Evolutionary conservation across 805 yeast species (phyloP).

Genomic region (Starmera amethionina): DNA sequence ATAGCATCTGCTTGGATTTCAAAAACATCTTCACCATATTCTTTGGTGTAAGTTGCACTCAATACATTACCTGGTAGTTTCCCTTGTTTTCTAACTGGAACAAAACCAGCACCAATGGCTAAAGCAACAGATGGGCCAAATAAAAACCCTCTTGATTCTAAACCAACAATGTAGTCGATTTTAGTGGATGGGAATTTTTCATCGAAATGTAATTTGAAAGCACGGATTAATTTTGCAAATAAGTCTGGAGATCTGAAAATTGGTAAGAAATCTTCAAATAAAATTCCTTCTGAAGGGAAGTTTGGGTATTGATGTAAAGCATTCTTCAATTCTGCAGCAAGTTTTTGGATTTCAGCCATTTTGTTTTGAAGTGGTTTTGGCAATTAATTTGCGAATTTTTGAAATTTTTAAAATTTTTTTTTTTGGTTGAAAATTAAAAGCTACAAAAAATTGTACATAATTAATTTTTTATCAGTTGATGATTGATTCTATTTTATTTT

Average conservation of each 20-base stretch:
- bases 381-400: neutral
- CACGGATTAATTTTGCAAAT: slow-evolving; percentile 73
- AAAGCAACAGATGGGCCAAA: slow-evolving; percentile 95
- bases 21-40: slow-evolving; percentile 85
- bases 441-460: too few relatives aligned
- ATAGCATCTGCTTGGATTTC: slow-evolving; percentile 82
- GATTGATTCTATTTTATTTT: too few relatives aligned
- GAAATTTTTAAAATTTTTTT: slow-evolving; percentile 2
- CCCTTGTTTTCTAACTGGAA: slow-evolving; percentile 93
- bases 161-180: slow-evolving; percentile 85
- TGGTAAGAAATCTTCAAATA: slow-evolving; percentile 95
- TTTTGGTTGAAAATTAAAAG: too few relatives aligned
- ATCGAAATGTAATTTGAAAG: slow-evolving; percentile 68
- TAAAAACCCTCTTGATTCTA: slow-evolving; percentile 94
- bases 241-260: slow-evolving; percentile 75
- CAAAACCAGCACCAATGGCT: slow-evolving; percentile 80
- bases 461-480: too few relatives aligned
- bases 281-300: slow-evolving; percentile 87
- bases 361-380: neutral
- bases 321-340: slow-evolving; percentile 38
- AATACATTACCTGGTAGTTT: slow-evolving; percentile 84
- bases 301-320: slow-evolving; percentile 76
- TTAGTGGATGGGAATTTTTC: slow-evolving; percentile 41
- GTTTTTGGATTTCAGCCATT: neutral
- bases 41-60: slow-evolving; percentile 72